These are phyloP conservation scores for Mycena albidolilacea DNA, from an alignment of 768 basidiomycete genomes.

Conservation along the genomic window DNA sequence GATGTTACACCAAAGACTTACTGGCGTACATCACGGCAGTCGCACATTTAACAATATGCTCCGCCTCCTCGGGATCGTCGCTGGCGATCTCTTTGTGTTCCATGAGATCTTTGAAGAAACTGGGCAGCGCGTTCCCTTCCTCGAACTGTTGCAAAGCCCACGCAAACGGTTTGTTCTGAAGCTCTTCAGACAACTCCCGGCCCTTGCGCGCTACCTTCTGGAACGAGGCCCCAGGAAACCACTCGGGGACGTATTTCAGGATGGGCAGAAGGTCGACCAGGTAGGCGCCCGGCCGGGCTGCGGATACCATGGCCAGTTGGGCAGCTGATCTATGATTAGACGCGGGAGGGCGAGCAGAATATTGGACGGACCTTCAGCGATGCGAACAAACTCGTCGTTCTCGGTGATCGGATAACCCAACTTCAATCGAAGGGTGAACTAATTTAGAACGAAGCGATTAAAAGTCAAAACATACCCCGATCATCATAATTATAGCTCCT, in stretches of 20 bases:
- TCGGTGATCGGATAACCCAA: constrained; percentile 37
- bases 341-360: not conserved
- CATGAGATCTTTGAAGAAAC: constrained; percentile 40
- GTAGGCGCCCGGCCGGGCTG: constrained; percentile 55
- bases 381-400: constrained; percentile 38
- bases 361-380: constrained; percentile 45
- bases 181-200: constrained; percentile 22
- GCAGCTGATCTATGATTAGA: constrained; percentile 37
- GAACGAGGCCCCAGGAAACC: constrained; percentile 59
- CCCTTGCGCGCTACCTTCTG: constrained; percentile 47
- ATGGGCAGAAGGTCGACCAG: constrained; percentile 50
- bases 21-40: constrained; percentile 38
- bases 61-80: constrained; percentile 28
- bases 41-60: constrained; percentile 30
- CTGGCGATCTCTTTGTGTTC: constrained; percentile 31
- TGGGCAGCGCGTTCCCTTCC: constrained; percentile 36
- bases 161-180: constrained; percentile 35
- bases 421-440: not conserved
- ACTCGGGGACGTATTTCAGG: constrained; percentile 56
- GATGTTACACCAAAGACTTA: not conserved
- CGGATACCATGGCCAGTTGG: constrained; percentile 49
- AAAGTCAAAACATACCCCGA: constrained; percentile 20
- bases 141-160: constrained; percentile 35
- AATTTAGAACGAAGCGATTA: not conserved
- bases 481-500: constrained; percentile 39